phyloP scores from a whole-genome alignment of 352 stramenopile genomes.

The Pseudoperonospora humuli region DNA sequence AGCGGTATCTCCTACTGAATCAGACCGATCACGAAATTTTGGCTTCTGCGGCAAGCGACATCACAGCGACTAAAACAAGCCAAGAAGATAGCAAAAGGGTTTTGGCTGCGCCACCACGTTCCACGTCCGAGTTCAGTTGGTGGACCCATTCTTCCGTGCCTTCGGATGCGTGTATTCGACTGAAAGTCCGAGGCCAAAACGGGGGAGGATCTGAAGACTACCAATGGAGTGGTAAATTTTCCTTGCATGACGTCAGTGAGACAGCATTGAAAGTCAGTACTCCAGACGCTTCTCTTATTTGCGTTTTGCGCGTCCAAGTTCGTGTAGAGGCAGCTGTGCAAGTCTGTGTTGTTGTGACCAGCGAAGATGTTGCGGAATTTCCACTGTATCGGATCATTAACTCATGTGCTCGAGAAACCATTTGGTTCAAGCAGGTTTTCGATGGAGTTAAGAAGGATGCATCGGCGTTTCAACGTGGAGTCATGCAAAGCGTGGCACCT shows the following conservation, averaged over 20 bases:
- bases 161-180: slow-evolving; percentile 50
- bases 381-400: slow-evolving; percentile 82
- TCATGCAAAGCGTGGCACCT: slow-evolving; percentile 61
- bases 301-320: slow-evolving; percentile 75
- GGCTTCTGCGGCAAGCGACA: slow-evolving; percentile 36
- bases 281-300: slow-evolving; percentile 64
- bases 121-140: slow-evolving; percentile 65
- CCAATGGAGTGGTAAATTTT: slow-evolving; percentile 78
- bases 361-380: slow-evolving; percentile 50
- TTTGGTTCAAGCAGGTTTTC: slow-evolving; percentile 81
- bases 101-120: slow-evolving; percentile 26
- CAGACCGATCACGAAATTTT: slow-evolving; percentile 55
- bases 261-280: slow-evolving; percentile 83
- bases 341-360: slow-evolving; percentile 67
- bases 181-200: slow-evolving; percentile 40
- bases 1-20: slow-evolving; percentile 76
- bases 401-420: slow-evolving; percentile 48
- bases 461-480: slow-evolving; percentile 40
- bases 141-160: slow-evolving; percentile 37
- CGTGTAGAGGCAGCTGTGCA: slow-evolving; percentile 63
- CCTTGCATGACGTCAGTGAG: slow-evolving; percentile 76
- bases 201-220: slow-evolving; percentile 22
- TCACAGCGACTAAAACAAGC: slow-evolving; percentile 15
- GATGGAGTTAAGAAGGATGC: slow-evolving; percentile 54
- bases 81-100: slow-evolving; percentile 18